These are phyloP conservation scores for Fusarium begoniae DNA, from an alignment of 2,329 filamentous ascomycete genomes.

Conservation along the genomic window DNA sequence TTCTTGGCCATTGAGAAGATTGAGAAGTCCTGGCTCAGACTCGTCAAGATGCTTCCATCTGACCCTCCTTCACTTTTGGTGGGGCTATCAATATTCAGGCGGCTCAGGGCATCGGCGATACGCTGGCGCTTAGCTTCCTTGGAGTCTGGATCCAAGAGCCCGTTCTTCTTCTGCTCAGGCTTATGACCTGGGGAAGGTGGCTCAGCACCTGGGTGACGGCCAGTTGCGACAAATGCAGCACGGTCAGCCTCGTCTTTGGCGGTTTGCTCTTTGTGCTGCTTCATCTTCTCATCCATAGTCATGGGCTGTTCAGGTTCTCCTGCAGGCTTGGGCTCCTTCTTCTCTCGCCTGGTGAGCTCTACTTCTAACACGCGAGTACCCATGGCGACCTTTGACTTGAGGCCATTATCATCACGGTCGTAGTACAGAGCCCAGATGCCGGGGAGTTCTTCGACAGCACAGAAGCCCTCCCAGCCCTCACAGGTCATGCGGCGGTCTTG, in stretches of 20 bases:
- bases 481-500: slow-evolving; percentile 61
- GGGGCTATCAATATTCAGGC: slow-evolving; percentile 27
- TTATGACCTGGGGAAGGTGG: slow-evolving; percentile 3
- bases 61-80: slow-evolving; percentile 16
- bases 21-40: slow-evolving; percentile 37
- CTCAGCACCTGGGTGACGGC: slow-evolving; percentile 26
- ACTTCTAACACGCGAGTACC: slow-evolving; percentile 64
- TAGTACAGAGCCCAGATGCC: slow-evolving; percentile 59
- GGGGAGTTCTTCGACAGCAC: slow-evolving; percentile 54
- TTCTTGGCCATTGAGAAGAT: slow-evolving; percentile 38
- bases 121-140: slow-evolving; percentile 29
- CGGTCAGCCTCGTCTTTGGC: slow-evolving; percentile 34
- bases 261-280: slow-evolving; percentile 40
- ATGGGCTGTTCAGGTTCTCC: slow-evolving; percentile 29
- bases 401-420: slow-evolving; percentile 56
- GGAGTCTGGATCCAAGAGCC: slow-evolving; percentile 11
- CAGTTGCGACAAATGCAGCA: slow-evolving; percentile 33
- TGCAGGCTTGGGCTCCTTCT: slow-evolving; percentile 42
- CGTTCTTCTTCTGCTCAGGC: slow-evolving; percentile 9
- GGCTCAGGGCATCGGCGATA: slow-evolving; percentile 34
- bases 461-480: slow-evolving; percentile 60
- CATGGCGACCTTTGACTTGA: slow-evolving; percentile 55
- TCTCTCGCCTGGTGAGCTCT: slow-evolving; percentile 63
- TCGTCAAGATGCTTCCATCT: slow-evolving; percentile 32
- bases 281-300: slow-evolving; percentile 44